phyloP scores from a whole-genome alignment of 148 eudicot species.

The Cornus suecica region DNA sequence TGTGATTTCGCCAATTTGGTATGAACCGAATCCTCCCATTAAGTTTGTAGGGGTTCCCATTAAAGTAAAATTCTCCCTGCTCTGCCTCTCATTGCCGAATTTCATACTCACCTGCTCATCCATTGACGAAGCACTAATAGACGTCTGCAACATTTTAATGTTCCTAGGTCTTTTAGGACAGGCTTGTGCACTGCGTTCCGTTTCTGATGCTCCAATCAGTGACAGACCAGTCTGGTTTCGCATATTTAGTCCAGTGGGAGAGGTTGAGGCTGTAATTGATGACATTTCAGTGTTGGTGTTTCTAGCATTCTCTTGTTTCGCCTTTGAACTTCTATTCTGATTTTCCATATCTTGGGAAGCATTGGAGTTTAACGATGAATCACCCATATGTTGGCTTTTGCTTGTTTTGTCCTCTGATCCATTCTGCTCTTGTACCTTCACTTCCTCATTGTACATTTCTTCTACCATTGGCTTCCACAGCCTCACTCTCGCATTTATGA shows the following conservation, averaged over 20 bases:
- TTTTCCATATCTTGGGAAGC: slow-evolving; percentile 18
- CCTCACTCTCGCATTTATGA: slow-evolving; percentile 85
- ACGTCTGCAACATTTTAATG: slow-evolving; percentile 19
- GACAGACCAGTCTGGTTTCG: slow-evolving; percentile 34
- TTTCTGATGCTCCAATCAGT: slow-evolving; percentile 40
- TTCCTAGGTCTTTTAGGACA: slow-evolving; percentile 59
- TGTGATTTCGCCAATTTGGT: slow-evolving; percentile 47
- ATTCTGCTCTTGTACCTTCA: slow-evolving; percentile 53
- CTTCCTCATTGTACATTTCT: slow-evolving; percentile 79
- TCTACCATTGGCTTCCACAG: slow-evolving; percentile 97
- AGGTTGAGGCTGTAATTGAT: slow-evolving; percentile 18
- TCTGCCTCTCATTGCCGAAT: slow-evolving; percentile 35
- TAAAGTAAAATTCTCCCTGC: slow-evolving; percentile 35
- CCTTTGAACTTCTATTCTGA: slow-evolving; percentile 13
- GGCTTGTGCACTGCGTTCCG: slow-evolving; percentile 39
- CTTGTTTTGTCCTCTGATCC: slow-evolving; percentile 35
- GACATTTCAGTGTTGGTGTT: slow-evolving; percentile 12
- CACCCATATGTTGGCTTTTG: slow-evolving; percentile 14
- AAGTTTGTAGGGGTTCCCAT: slow-evolving; percentile 42
- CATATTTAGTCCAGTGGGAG: slow-evolving; percentile 21
- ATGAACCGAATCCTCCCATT: slow-evolving; percentile 45
- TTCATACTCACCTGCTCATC: slow-evolving; percentile 33
- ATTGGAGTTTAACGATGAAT: slow-evolving; percentile 18
- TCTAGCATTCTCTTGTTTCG: slow-evolving; percentile 12
- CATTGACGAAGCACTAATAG: slow-evolving; percentile 2